phyloP scores from a whole-genome alignment of 1,139 yeast genomes.

The Lodderomyces jiufengensis region DNA sequence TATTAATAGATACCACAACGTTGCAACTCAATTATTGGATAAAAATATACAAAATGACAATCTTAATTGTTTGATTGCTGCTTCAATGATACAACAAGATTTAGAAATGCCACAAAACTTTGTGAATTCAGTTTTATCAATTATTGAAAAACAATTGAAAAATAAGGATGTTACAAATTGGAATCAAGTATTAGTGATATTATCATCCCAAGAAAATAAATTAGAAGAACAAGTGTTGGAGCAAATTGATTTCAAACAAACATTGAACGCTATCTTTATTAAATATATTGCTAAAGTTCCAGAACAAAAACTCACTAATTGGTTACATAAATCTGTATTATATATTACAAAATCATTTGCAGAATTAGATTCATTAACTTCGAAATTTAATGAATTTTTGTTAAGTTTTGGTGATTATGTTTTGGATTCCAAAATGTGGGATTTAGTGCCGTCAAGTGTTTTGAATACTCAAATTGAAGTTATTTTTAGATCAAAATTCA shows the following conservation, averaged over 20 bases:
- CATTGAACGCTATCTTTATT: constrained; percentile 25
- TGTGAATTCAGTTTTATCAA: constrained; percentile 6
- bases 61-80: constrained; percentile 22
- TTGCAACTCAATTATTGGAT: constrained; percentile 17
- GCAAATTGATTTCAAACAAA: constrained; percentile 18
- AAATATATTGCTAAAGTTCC: constrained; percentile 14
- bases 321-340: constrained; percentile 52
- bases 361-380: constrained; percentile 36
- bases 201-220: constrained; percentile 2
- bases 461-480: constrained; percentile 71
- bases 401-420: constrained; percentile 17
- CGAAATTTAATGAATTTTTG: constrained; percentile 29
- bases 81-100: constrained; percentile 15
- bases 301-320: constrained; percentile 15
- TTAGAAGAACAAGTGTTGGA: constrained; percentile 5
- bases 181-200: constrained; percentile 12
- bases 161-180: constrained; percentile 9
- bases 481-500: constrained; percentile 48
- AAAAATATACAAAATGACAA: constrained; percentile 17
- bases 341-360: constrained; percentile 64
- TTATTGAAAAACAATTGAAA: constrained; percentile 8
- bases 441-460: constrained; percentile 42
- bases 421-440: constrained; percentile 31
- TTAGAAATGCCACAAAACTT: constrained; percentile 8
- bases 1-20: constrained; percentile 12